Conservation (phyloP, 805 yeast species). For the Lachancea fermentati region DNA sequence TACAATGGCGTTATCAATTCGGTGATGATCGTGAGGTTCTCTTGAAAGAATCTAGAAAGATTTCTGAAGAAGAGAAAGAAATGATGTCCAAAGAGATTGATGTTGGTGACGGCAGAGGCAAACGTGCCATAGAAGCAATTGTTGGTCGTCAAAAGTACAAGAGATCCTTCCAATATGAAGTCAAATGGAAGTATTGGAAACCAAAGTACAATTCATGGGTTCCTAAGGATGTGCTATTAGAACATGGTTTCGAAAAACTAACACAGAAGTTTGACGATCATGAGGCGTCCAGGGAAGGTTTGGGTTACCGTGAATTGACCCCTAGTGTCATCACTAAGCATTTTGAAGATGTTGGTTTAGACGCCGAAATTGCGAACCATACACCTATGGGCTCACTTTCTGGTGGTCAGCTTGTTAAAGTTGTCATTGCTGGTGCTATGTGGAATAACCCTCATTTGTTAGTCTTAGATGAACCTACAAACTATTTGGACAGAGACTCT, state of each 20-base stretch:
- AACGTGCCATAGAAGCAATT: slow-evolving; percentile 84
- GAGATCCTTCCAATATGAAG: slow-evolving; percentile 94
- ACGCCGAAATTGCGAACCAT: slow-evolving; percentile 97
- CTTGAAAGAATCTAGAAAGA: slow-evolving; percentile 85
- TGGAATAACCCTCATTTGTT: slow-evolving; percentile 98
- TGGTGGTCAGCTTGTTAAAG: slow-evolving; percentile 97
- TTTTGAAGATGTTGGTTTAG: slow-evolving; percentile 94
- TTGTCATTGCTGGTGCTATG: slow-evolving; percentile 99
- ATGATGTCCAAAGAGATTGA: slow-evolving; percentile 75
- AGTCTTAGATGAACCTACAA: slow-evolving; percentile 97
- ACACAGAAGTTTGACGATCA: slow-evolving; percentile 97
- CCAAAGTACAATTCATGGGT: slow-evolving; percentile 95
- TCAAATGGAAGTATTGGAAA: slow-evolving; percentile 88
- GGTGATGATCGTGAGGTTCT: slow-evolving; percentile 98
- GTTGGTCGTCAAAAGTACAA: slow-evolving; percentile 96
- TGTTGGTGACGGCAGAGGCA: slow-evolving; percentile 80
- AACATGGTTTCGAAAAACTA: slow-evolving; percentile 81
- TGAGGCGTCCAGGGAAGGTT: slow-evolving; percentile 98
- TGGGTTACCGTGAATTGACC: slow-evolving; percentile 90
- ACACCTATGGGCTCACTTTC: slow-evolving; percentile 94
- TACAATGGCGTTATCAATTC: slow-evolving; percentile 96
- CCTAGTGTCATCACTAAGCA: slow-evolving; percentile 94
- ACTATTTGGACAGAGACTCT: slow-evolving; percentile 96
- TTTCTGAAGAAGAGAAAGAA: slow-evolving; percentile 70
- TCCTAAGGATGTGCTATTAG: slow-evolving; percentile 72